A percentile compares a stretch with the other conserved stretches of the same genome.
phyloP scores from a whole-genome alignment of 331 rosid species.

The Spiraea crenata region DNA sequence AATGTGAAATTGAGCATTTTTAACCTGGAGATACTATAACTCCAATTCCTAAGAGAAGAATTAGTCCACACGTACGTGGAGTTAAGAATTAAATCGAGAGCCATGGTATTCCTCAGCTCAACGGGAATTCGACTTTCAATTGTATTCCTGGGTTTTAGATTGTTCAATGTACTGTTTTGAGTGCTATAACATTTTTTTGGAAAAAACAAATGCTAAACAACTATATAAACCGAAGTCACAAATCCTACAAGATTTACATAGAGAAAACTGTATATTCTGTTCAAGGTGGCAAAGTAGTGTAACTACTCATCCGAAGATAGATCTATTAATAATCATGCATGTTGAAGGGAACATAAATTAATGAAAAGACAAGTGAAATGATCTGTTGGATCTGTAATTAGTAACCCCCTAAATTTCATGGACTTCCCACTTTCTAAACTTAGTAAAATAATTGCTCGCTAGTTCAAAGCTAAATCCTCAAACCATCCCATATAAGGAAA shows the following conservation, averaged over 20 bases:
- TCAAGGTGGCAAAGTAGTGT: neutral
- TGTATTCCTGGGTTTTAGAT: too few species aligned
- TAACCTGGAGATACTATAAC: too few species aligned
- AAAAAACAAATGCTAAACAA: too few species aligned
- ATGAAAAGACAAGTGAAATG: neutral
- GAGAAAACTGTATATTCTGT: neutral
- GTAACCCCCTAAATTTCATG: conserved; percentile 9
- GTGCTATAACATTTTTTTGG: too few species aligned
- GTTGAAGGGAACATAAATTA: neutral
- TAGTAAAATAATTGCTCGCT: neutral
- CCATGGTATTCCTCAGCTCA: too few species aligned
- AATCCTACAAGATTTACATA: conserved; percentile 6
- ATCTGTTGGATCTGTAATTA: neutral
- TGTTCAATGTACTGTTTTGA: too few species aligned
- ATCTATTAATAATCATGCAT: neutral
- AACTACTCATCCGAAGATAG: neutral
- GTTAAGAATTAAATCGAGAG: too few species aligned
- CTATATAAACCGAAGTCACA: neutral
- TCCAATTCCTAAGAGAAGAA: too few species aligned
- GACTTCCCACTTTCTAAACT: conserved; percentile 9
- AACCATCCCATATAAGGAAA: conserved; percentile 19
- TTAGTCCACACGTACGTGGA: too few species aligned
- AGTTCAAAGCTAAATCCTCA: conserved; percentile 25
- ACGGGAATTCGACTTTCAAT: too few species aligned
- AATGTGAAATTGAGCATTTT: too few species aligned